Base-by-base conservation (phyloP, 2,329 filamentous ascomycete species). In the Aureobasidium sp. region DNA sequence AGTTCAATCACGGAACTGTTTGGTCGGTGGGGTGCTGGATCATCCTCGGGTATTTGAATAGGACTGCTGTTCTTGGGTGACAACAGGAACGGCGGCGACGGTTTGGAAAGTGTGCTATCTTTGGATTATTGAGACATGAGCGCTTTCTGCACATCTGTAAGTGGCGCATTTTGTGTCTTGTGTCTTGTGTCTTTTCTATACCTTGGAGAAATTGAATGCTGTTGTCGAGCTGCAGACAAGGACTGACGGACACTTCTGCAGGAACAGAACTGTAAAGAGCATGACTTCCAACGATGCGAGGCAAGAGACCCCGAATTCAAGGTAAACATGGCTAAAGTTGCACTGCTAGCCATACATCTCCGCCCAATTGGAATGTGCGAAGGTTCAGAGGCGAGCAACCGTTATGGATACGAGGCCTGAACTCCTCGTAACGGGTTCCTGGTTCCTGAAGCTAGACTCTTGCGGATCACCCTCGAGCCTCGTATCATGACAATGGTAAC, bases 361-460 rank as follows among this genome's bases (percentile, higher is more conserved):
- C 37, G 15, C 17, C 15, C 22, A 53, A 41, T 53, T 53, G 51
- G 51, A 42, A 29, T 14, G 37, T 14, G 25, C 12, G 25, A n/a
- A 31, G 15, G 37, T 31, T 42, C 37, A 55, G 37, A 55, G 51
- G 42, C 42, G 51, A 55, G 31, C 20, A 6, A 12, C 55, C 55
- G 55, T 58, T 58, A 44, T 42, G 53, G 55, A 58, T 58, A 58
- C 55, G 55, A 58, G 55, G 12, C 8, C 42, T 48, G 27, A 44
- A 34, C 27, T 56, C 39, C 31, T 25, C n/a, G 39, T 29, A 45
- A 57, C 53, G 53, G 53, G 37, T 48, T 47, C 20, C 42, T 48
- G 55, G 55, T 58, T 58, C 55, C 55, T 58, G 42, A 15, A 36
- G 31, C 55, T 56, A 58, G 20, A n/a, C 55, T 27, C n/a, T 44